A percentile compares a stretch with the other conserved stretches of the same genome.
These are phyloP conservation scores for Trichoderma aggressivum DNA, from an alignment of 2,329 filamentous ascomycete species.

Conservation along the genomic window DNA sequence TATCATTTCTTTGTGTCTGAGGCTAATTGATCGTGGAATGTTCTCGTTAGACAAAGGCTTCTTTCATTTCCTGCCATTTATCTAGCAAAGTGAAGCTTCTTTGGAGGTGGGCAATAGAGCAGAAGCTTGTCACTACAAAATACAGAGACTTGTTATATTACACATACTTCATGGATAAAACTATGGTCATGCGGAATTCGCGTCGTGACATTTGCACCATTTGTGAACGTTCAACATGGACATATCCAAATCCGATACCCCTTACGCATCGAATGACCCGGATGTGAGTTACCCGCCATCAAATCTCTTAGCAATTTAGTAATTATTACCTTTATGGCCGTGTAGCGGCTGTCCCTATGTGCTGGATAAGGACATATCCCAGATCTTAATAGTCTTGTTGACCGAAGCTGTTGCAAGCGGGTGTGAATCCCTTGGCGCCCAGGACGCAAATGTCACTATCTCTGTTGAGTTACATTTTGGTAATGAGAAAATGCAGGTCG, in stretches of 20 bases:
- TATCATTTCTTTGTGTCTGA: background rate
- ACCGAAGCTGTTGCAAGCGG: background rate
- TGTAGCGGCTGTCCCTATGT: background rate
- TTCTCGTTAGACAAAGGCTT: too few species aligned
- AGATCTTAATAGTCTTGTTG: background rate
- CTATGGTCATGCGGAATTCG: background rate
- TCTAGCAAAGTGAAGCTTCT: background rate
- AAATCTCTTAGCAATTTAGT: background rate
- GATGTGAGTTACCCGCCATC: background rate
- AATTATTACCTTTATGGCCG: background rate
- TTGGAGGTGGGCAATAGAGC: too few species aligned
- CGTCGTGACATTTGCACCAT: accelerated
- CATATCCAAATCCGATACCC: background rate
- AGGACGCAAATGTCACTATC: background rate
- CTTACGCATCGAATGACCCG: background rate
- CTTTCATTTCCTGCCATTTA: background rate
- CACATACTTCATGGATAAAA: background rate
- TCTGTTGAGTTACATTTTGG: background rate
- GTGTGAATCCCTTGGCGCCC: background rate
- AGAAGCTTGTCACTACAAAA: too few species aligned
- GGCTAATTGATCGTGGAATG: too few species aligned
- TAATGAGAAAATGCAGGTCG: background rate
- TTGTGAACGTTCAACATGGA: accelerated
- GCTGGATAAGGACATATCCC: background rate
- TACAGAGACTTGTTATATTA: too few species aligned